phyloP scores from a whole-genome alignment of 257 asterid genomes.

The Asclepias syriaca region DNA sequence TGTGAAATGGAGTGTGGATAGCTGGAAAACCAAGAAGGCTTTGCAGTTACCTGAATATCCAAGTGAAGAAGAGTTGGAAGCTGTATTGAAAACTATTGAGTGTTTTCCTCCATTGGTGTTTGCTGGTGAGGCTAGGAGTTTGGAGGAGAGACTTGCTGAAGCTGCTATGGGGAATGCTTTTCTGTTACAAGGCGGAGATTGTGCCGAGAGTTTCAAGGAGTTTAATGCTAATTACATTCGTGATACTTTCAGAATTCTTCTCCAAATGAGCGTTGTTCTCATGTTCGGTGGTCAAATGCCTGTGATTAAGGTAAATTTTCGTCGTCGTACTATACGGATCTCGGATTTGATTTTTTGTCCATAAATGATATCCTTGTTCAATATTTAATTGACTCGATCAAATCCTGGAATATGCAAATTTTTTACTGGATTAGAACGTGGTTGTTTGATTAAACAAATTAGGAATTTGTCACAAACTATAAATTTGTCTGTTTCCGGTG shows the following conservation, averaged over 20 bases:
- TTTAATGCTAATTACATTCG: slow-evolving; percentile 71
- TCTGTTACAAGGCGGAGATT: slow-evolving; percentile 83
- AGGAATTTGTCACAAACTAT: neutral
- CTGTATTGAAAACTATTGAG: slow-evolving; percentile 53
- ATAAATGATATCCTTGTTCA: neutral
- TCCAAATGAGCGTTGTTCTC: slow-evolving; percentile 82
- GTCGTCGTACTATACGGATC: neutral
- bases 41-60: slow-evolving; percentile 85
- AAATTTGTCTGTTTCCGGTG: neutral
- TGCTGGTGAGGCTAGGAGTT: slow-evolving; percentile 78
- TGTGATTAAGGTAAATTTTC: slow-evolving; percentile 50
- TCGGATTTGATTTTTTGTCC: neutral
- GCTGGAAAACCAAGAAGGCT: slow-evolving; percentile 71
- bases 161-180: slow-evolving; percentile 82
- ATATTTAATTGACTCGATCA: neutral
- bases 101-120: slow-evolving; percentile 73
- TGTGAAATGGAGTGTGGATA: slow-evolving; percentile 45
- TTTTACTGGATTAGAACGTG: neutral
- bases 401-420: neutral
- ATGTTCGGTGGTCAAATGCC: slow-evolving; percentile 85
- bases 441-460: neutral
- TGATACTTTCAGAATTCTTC: slow-evolving; percentile 70
- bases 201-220: slow-evolving; percentile 84
- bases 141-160: slow-evolving; percentile 73
- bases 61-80: slow-evolving; percentile 45